Base-by-base conservation (phyloP, 179 eudicot genomes). In the Silene noctiflora region DNA sequence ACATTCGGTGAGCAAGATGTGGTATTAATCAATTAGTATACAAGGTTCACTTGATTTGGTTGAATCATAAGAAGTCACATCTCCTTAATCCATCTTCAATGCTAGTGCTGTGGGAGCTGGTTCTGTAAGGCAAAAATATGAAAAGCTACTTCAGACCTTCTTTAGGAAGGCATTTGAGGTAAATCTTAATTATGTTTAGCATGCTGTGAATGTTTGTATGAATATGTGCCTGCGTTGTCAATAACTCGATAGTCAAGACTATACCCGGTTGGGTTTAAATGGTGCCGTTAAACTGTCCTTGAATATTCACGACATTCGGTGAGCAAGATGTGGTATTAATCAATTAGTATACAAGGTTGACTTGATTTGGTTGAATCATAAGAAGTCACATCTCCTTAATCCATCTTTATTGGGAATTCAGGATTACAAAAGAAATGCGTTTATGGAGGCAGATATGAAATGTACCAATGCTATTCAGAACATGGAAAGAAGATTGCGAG, bases 81-180 rank as follows among this genome's bases (percentile, higher is more conserved):
- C n/a, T n/a, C n/a, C n/a, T 9, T n/a, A n/a, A n/a, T n/a, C n/a
- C n/a, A 78, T 84, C 76, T 96, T 96, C 77, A 91, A 89, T 84
- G 81, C 80, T 70, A 89, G 78, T 86, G 99, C 99, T 66, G 92
- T 96, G 7, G 99, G 99, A 68, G 84, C 84, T 71, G 99, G 99
- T 77, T 74, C 89, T 70, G 87, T 76, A 8, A 84, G 97, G 85
- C 89, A 84, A 84, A 96, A 90, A 77, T 89, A 84, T 89, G 99
- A 96, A 84, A 90, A 85, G 79, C 91, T 88, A 59, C 87, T 96
- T 56, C 96, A 88, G 35, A 83, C 78, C 76, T 93, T 93, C 75
- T 72, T 91, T 60, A 89, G 68, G 75, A 96, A 93, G 85, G 91
- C 94, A 74, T 91, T 93, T 83, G 99, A 96, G 98, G 99, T 95